Evolutionary conservation across 495 filamentous ascomycete genomes (phyloP), one percentile per base, ranked within the genome.

Genomic region (Penicillium simplicissimum): DNA sequence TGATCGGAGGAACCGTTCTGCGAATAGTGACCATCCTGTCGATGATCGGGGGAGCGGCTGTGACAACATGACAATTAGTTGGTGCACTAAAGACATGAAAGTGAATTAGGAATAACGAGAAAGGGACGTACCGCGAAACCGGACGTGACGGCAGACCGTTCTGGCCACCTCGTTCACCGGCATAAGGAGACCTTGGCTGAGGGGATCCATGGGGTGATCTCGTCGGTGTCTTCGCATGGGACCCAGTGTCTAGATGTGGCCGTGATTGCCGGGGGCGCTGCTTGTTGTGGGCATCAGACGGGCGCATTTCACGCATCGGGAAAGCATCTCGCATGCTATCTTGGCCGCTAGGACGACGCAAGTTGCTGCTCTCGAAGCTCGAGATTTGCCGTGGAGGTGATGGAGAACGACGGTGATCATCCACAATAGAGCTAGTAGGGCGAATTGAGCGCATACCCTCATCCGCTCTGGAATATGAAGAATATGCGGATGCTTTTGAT

Each of bases 171-270:
- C 85, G 78, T 33, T 81, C 79, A 55, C 73, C 73, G 38, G 74
- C 76, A 71, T 88, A 88, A 1, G 89, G 87, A 28, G 89, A 92
- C 52, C 83, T 81, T 9, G 84, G 81, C 40, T 84, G 84, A 37
- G 90, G 89, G 10, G 88, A 92, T 23, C 82, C 84, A 62, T 86
- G 85, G 63, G 83, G 83, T n/a, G 87, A 87, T 37, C 82, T 83
- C 54, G 76, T 80, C 36, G 87, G 82, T 33, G 82, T 85, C 40
- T 75, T 75, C 31, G 83, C 77, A 66, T 85, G 83, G 45, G 82
- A 79, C 34, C 81, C 74, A 19, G 74, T 74, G 58, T 83, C 81
- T 43, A 73, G 57, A 61, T 72, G 74, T 23, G 76, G 69, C 40
- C 74, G 71, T 36, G 73, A 68, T 2, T 68, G 57, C 48, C 70